phyloP scores from a whole-genome alignment of 352 stramenopile species.

The Globisporangium viniferum region DNA sequence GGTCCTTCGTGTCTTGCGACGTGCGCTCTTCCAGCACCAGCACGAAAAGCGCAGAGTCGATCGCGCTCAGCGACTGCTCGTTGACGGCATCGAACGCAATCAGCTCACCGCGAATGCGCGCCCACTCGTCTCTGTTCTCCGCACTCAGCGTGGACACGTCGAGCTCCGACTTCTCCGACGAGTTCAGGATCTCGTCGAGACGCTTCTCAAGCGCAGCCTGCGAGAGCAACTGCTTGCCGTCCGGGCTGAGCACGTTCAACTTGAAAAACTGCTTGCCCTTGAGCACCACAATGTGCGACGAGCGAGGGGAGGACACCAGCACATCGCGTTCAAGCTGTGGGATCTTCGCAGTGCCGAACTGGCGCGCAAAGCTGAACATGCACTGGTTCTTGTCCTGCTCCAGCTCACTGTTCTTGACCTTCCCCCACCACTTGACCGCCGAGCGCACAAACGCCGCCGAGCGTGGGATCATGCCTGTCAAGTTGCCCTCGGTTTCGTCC shows the following conservation, averaged over 20 bases:
- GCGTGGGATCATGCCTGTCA: slow-evolving; percentile 64
- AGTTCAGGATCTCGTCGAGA: slow-evolving; percentile 68
- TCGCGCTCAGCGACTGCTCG: slow-evolving; percentile 58
- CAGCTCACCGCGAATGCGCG: slow-evolving; percentile 67
- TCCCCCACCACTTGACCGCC: slow-evolving; percentile 86
- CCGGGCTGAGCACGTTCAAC: slow-evolving; percentile 73
- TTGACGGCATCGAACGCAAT: slow-evolving; percentile 69
- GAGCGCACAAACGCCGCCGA: slow-evolving; percentile 79
- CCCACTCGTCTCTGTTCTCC: slow-evolving; percentile 85
- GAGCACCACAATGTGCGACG: slow-evolving; percentile 89
- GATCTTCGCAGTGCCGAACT: slow-evolving; percentile 85
- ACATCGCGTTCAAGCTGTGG: slow-evolving; percentile 69
- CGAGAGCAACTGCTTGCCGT: slow-evolving; percentile 81
- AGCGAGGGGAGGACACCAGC: slow-evolving; percentile 67
- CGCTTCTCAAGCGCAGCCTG: slow-evolving; percentile 62
- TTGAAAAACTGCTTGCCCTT: slow-evolving; percentile 83
- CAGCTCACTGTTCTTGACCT: slow-evolving; percentile 84
- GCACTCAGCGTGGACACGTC: slow-evolving; percentile 79
- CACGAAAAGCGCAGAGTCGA: slow-evolving; percentile 90
- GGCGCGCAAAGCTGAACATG: slow-evolving; percentile 85
- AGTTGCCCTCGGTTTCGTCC: slow-evolving; percentile 75
- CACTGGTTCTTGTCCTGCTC: slow-evolving; percentile 90
- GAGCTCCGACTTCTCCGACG: slow-evolving; percentile 35
- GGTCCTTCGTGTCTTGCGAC: slow-evolving; percentile 60
- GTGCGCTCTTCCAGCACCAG: slow-evolving; percentile 84